These are phyloP conservation scores for Dactylellina leptospora DNA, from an alignment of 2,329 filamentous ascomycete species.

Conservation along the genomic window DNA sequence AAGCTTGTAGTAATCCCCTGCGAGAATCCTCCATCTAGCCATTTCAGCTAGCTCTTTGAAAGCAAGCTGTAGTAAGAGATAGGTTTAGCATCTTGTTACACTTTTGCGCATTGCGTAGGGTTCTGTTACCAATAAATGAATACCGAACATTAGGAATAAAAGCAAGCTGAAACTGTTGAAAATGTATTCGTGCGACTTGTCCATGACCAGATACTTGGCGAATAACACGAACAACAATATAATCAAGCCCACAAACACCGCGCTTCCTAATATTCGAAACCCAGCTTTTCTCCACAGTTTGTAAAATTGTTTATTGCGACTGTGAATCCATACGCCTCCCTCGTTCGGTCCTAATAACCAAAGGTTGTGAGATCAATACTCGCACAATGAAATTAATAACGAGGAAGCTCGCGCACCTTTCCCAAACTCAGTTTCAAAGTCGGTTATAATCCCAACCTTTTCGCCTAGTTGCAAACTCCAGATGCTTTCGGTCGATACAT, in stretches of 20 bases:
- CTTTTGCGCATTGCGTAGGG: no score
- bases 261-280: not conserved
- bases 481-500: not conserved
- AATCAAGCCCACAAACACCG: conserved; percentile 2
- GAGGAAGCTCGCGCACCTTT: not conserved
- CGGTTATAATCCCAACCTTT: not conserved
- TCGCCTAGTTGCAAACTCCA: not conserved
- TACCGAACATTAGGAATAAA: conserved; percentile 12
- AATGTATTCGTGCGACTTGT: conserved; percentile 3
- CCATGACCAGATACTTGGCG: conserved; percentile 6
- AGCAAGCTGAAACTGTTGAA: conserved; percentile 10
- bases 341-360: not conserved
- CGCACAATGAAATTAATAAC: not conserved
- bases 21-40: conserved; percentile 16
- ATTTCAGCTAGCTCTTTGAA: conserved; percentile 20
- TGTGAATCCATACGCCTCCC: conserved; percentile 13
- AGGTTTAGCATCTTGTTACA: no score
- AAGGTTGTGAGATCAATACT: not conserved
- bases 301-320: not conserved
- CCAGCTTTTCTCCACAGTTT: not conserved
- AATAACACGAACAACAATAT: conserved; percentile 10
- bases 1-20: not conserved
- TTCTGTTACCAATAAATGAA: conserved; percentile 9
- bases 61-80: conserved; percentile 1
- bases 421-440: not conserved